Base-by-base conservation (phyloP, 2,329 filamentous ascomycete genomes). In the Seiridium unicorne region DNA sequence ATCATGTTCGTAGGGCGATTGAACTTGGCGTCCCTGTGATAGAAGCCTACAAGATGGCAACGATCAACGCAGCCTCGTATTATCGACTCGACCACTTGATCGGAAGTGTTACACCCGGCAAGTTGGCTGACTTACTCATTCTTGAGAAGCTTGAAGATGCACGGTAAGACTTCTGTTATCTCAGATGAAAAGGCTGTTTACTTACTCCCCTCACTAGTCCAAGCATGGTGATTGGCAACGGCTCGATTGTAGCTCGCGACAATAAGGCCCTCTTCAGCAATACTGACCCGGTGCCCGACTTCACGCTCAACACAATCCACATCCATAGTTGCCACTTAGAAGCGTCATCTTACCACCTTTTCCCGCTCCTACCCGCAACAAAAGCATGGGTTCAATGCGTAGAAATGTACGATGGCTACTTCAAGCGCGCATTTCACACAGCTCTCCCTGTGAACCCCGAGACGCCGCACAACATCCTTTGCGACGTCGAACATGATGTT, bases 401-500 rank as follows among this genome's bases (percentile, higher is more conserved):
- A 49, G 64, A 67, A 55, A 69, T 69, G 65, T 68, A 69, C 48
- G 62, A 69, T 44, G 66, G 64, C 26, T 69, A 68, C 56, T 69
- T 66, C 62, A 69, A 68, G 47, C 61, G 65, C 9, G 63, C 65
- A n/a, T 67, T 67, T 44, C 65, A 68, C 49, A 60, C 62, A n/a
- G n/a, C 38, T 1, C 61, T 69, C 7, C 34, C 42, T 18, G 54
- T 62, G 13, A 34, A 32, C 13, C 47, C 32, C 11, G 32, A 40
- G 3, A 55, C 62, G 60, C 70, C 71, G 59, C 63, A 67, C 40
- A 65, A 71, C 55, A 62, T 68, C 51, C 67, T 72, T 35, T 40
- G 68, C 44, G 68, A 71, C n/a, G 68, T 71, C 51, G 51, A 68
- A 61, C 59, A 68, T 64, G 73, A 69, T 63, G 46, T 67, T 58